Evolutionary conservation across 2,329 filamentous ascomycete genomes (phyloP).

Genomic region (Talaromyces verruculosus): DNA sequence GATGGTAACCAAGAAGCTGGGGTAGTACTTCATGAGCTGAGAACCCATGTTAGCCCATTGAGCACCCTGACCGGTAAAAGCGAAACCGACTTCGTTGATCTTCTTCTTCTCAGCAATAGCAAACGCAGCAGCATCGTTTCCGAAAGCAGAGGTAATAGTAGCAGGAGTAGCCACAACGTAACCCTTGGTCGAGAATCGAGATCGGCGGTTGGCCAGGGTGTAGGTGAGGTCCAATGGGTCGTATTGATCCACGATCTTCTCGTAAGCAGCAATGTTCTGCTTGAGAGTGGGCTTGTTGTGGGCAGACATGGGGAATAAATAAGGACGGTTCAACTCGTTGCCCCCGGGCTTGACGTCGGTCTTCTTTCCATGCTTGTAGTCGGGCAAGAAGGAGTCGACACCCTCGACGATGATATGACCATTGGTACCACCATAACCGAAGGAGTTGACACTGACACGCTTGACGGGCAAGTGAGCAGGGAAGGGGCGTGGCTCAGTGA

Average conservation of each 20-base stretch:
- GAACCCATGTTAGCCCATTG: constrained; percentile 34
- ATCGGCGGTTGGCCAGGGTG: constrained; percentile 14
- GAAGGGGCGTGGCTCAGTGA: constrained; percentile 14
- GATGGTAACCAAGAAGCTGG: constrained; percentile 21
- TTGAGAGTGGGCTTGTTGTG: constrained; percentile 15
- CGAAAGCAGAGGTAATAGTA: background rate
- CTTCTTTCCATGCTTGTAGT: constrained; percentile 11
- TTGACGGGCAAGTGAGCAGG: constrained; percentile 13
- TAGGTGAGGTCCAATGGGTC: constrained; percentile 11
- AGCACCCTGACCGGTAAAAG: constrained; percentile 37
- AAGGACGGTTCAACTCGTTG: constrained; percentile 3
- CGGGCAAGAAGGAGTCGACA: constrained; percentile 8
- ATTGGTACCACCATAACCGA: constrained; percentile 28
- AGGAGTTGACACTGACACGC: constrained; percentile 27
- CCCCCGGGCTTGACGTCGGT: background rate
- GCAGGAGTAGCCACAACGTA: constrained; percentile 5
- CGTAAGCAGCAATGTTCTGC: constrained; percentile 10
- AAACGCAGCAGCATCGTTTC: constrained; percentile 10
- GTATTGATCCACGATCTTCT: background rate
- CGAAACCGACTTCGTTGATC: constrained; percentile 21
- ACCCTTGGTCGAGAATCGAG: constrained; percentile 1
- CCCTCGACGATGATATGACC: constrained; percentile 24
- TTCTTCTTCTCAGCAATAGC: constrained; percentile 6
- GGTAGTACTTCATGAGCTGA: constrained; percentile 25
- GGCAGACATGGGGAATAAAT: constrained; percentile 11